Conservation (phyloP, 1,139 yeast species). For the Nakaseomyces nivariensis region DNA sequence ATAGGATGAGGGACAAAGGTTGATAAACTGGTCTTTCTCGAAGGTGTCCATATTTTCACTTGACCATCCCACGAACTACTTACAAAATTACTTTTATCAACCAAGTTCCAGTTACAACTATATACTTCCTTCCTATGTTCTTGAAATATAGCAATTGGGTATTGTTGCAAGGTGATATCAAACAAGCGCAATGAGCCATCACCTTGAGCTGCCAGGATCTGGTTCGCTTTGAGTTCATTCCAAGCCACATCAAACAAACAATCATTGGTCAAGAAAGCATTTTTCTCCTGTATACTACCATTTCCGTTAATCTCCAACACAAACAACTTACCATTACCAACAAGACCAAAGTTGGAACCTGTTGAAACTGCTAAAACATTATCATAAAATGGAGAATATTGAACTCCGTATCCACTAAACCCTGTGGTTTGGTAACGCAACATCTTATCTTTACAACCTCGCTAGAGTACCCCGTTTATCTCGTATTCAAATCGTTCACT, state of each 20-base stretch:
- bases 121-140: slow-evolving; percentile 87
- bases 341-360: slow-evolving; percentile 87
- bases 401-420: slow-evolving; percentile 78
- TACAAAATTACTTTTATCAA: slow-evolving; percentile 61
- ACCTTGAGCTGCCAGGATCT: slow-evolving; percentile 72
- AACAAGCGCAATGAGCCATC: slow-evolving; percentile 82
- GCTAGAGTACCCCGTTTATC: too few relatives aligned
- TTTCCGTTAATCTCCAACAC: slow-evolving; percentile 56
- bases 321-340: slow-evolving; percentile 81
- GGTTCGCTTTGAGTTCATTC: slow-evolving; percentile 88
- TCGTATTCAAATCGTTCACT: too few relatives aligned
- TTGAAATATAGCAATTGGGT: slow-evolving; percentile 65
- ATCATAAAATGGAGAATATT: slow-evolving; percentile 87
- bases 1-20: slow-evolving; percentile 41
- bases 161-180: slow-evolving; percentile 56
- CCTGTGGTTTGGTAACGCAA: slow-evolving; percentile 73
- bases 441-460: neutral
- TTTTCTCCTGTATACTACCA: slow-evolving; percentile 50
- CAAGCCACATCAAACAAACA: slow-evolving; percentile 82
- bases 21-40: slow-evolving; percentile 45
- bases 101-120: slow-evolving; percentile 76
- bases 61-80: slow-evolving; percentile 91
- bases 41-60: slow-evolving; percentile 64
- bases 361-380: slow-evolving; percentile 83
- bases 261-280: slow-evolving; percentile 81